These are phyloP conservation scores for Saitozyma podzolica DNA, from an alignment of 768 basidiomycete species.

Conservation along the genomic window DNA sequence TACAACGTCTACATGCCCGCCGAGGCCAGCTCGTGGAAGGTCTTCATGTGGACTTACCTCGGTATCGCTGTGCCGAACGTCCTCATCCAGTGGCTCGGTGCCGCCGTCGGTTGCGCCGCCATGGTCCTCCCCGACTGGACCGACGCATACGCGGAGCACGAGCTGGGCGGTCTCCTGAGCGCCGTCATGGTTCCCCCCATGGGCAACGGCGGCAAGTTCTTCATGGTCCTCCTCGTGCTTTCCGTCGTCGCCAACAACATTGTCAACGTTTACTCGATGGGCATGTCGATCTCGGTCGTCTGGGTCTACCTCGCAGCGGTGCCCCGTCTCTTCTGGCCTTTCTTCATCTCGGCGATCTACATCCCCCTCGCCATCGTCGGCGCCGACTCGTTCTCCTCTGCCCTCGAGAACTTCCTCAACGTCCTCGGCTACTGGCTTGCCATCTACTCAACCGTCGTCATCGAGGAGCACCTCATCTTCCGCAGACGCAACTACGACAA, in stretches of 20 bases:
- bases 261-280: constrained; percentile 58
- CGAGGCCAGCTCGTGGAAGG: constrained; percentile 51
- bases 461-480: constrained; percentile 62
- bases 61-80: constrained; percentile 50
- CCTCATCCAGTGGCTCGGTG: constrained; percentile 58
- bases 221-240: constrained; percentile 57
- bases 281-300: constrained; percentile 57
- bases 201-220: constrained; percentile 57
- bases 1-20: constrained; percentile 58
- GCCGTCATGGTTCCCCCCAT: constrained; percentile 48
- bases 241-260: constrained; percentile 59
- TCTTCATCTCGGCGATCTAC: constrained; percentile 57
- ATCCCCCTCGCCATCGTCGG: constrained; percentile 59
- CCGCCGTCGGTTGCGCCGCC: constrained; percentile 55
- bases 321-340: constrained; percentile 50
- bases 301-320: constrained; percentile 55
- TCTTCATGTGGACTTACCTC: constrained; percentile 55
- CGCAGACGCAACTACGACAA: constrained; percentile 50
- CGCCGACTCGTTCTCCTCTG: constrained; percentile 55
- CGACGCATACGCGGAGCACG: constrained; percentile 51
- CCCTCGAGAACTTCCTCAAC: constrained; percentile 55
- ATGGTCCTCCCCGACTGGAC: constrained; percentile 52
- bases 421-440: constrained; percentile 58
- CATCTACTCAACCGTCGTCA: constrained; percentile 58
- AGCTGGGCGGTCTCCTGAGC: constrained; percentile 58